Percentiles rank a stretch among this genome's conserved stretches.
Evolutionary conservation across 192 early-diverging fungal species (phyloP).

Genomic region (Coemansia sp.): DNA sequence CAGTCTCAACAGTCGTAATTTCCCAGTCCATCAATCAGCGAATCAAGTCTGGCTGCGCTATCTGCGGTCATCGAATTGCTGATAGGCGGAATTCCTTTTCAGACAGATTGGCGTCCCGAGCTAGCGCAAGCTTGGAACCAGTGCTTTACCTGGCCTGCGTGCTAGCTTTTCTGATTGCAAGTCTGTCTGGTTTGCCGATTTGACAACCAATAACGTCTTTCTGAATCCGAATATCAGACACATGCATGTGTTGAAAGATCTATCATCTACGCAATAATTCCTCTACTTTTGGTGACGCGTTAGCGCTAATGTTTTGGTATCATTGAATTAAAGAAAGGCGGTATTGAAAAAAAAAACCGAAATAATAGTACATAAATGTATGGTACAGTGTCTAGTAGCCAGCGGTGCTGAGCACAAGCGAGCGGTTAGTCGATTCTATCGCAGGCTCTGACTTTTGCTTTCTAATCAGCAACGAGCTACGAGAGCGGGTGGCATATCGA

Average conservation of each 20-base stretch:
- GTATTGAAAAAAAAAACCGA: conserved; percentile 10
- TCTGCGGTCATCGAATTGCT: no score
- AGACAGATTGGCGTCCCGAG: no score
- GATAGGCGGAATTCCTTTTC: no score
- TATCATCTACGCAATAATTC: neutral
- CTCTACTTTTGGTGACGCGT: no score
- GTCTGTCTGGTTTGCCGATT: neutral
- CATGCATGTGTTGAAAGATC: neutral
- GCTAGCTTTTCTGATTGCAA: no score
- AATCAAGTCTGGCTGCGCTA: no score
- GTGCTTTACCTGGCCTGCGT: no score
- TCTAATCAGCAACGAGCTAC: conserved; percentile 27
- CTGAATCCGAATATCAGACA: neutral
- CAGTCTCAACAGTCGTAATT: neutral
- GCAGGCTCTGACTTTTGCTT: conserved; percentile 15
- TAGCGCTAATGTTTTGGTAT: no score
- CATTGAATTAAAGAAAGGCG: neutral
- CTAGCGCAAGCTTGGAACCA: no score
- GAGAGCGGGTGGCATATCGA: conserved; percentile 12
- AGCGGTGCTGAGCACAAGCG: conserved; percentile 13
- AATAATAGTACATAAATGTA: conserved; percentile 1
- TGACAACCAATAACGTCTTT: neutral
- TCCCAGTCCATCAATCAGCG: neutral
- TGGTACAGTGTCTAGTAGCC: neutral
- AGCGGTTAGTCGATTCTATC: conserved; percentile 11